A percentile compares a stretch with the other conserved stretches of the same genome.
These are phyloP conservation scores for Neurospora sp. DNA, from an alignment of 495 filamentous ascomycete genomes.

Conservation along the genomic window DNA sequence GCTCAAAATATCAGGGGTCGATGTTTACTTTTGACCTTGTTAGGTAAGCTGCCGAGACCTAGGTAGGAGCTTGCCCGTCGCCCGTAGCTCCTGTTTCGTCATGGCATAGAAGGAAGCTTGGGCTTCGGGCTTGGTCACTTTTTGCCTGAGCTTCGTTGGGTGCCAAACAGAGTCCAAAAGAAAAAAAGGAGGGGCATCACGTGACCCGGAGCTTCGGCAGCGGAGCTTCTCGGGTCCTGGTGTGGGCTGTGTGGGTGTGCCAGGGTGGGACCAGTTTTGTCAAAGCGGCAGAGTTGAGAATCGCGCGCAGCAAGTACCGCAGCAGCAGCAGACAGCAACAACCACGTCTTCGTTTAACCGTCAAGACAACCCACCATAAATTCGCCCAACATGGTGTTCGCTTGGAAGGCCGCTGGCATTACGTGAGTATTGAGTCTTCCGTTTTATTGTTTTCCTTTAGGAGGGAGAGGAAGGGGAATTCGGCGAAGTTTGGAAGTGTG, in stretches of 20 bases:
- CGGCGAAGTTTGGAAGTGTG: not conserved
- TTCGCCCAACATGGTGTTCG: slow-evolving; percentile 79
- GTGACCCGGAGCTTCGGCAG: slow-evolving; percentile 23
- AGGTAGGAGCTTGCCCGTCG: not conserved
- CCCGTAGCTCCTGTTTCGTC: not conserved
- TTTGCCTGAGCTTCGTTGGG: not conserved
- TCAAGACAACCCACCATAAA: slow-evolving; percentile 13
- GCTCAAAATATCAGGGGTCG: not conserved
- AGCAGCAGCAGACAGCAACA: not conserved
- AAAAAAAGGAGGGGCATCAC: slow-evolving; percentile 2
- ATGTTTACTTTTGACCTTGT: not conserved
- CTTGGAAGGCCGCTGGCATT: slow-evolving; percentile 96
- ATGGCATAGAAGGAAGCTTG: not conserved
- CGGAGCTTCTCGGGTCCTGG: slow-evolving; percentile 20
- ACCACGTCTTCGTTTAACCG: not conserved
- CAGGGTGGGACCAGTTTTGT: slow-evolving; percentile 18
- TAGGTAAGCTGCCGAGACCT: not conserved
- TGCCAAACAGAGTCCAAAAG: not conserved
- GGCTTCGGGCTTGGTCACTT: not conserved
- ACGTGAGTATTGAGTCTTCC: slow-evolving; percentile 52
- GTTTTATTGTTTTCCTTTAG: not conserved
- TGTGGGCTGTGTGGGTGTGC: not conserved
- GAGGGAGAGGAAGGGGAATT: not conserved
- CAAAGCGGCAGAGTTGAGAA: slow-evolving; percentile 1
- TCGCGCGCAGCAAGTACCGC: not conserved